These are phyloP conservation scores for Toxoplasma gondii DNA, from an alignment of 169 alveolate genomes.

Conservation along the genomic window DNA sequence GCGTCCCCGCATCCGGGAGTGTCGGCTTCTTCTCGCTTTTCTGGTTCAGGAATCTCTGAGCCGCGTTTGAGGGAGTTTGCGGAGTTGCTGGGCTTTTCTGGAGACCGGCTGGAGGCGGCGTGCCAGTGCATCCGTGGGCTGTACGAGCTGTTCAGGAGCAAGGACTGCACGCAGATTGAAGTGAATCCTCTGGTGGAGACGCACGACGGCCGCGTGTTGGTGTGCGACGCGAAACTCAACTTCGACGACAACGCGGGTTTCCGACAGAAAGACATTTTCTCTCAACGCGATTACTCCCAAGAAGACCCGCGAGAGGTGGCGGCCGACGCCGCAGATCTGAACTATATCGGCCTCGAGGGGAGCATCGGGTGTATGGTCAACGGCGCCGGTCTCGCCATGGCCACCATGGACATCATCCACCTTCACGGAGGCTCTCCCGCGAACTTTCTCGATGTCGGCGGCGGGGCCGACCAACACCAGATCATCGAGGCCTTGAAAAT, in stretches of 20 bases:
- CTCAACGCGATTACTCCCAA: constrained; percentile 64
- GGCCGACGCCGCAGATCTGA: constrained; percentile 90
- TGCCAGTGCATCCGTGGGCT: constrained; percentile 63
- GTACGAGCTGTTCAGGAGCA: constrained; percentile 84
- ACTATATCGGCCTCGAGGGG: constrained; percentile 95
- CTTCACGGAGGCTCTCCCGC: constrained; percentile 94
- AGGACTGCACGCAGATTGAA: constrained; percentile 93
- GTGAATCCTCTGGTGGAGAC: constrained; percentile 94
- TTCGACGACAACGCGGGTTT: constrained; percentile 96
- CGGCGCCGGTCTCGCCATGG: constrained; percentile 99
- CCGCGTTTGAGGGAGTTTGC: constrained; percentile 70
- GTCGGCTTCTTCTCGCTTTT: neutral
- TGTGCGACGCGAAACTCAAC: constrained; percentile 94
- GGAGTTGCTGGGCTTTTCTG: constrained; percentile 71
- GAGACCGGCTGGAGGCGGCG: constrained; percentile 59
- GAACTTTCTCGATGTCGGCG: constrained; percentile 98
- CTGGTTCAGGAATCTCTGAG: constrained; percentile 46
- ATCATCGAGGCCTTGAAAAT: constrained; percentile 91
- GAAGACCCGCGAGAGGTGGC: constrained; percentile 87
- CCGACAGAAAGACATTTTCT: constrained; percentile 88
- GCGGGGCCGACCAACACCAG: constrained; percentile 91
- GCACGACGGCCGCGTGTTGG: constrained; percentile 85
- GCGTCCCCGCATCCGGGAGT: too few relatives aligned
- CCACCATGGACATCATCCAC: constrained; percentile 89
- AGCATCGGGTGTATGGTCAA: constrained; percentile 90